Percentiles rank a stretch among this genome's conserved stretches.
phyloP scores from a whole-genome alignment of 2,329 filamentous ascomycete genomes.

The Aspergillus novoparasiticus region DNA sequence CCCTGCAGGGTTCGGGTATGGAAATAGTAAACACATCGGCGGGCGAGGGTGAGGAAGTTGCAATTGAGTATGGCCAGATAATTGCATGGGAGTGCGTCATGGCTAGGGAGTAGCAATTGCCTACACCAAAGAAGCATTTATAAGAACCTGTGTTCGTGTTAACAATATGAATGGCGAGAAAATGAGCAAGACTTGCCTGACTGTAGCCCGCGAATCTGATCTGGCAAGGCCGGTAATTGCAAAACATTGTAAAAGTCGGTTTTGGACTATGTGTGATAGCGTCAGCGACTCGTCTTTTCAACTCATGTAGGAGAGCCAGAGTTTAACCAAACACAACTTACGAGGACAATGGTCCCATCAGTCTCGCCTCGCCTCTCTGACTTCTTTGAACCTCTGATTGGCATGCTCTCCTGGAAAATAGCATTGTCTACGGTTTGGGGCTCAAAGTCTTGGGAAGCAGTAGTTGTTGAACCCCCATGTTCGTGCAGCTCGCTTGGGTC shows the following conservation, averaged over 20 bases:
- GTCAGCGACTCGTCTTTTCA: neutral
- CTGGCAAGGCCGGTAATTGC: conserved; percentile 80
- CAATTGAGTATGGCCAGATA: conserved; percentile 80
- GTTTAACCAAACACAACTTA: conserved; percentile 19
- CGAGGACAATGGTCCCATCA: conserved; percentile 41
- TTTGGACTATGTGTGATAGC: conserved; percentile 62
- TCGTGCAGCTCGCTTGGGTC: conserved; percentile 24
- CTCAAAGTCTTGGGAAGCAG: conserved; percentile 14
- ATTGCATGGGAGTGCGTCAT: conserved; percentile 81
- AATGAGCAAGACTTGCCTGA: conserved; percentile 57
- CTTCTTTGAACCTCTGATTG: conserved; percentile 42
- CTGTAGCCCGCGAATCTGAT: conserved; percentile 69
- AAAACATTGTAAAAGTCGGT: conserved; percentile 84
- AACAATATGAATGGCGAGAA: conserved; percentile 15
- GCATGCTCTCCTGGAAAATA: conserved; percentile 33
- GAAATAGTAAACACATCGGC: conserved; percentile 75
- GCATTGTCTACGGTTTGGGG: conserved; percentile 20
- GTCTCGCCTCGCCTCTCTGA: conserved; percentile 34
- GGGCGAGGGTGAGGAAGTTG: conserved; percentile 31
- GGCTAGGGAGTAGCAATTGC: conserved; percentile 73
- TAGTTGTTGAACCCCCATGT: conserved; percentile 18
- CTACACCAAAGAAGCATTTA: conserved; percentile 66
- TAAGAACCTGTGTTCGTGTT: conserved; percentile 56
- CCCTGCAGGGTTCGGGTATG: conserved; percentile 71
- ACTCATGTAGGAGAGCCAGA: conserved; percentile 1